Conservation (phyloP, 2,329 filamentous ascomycete genomes). For the Coniochaeta prunicola region DNA sequence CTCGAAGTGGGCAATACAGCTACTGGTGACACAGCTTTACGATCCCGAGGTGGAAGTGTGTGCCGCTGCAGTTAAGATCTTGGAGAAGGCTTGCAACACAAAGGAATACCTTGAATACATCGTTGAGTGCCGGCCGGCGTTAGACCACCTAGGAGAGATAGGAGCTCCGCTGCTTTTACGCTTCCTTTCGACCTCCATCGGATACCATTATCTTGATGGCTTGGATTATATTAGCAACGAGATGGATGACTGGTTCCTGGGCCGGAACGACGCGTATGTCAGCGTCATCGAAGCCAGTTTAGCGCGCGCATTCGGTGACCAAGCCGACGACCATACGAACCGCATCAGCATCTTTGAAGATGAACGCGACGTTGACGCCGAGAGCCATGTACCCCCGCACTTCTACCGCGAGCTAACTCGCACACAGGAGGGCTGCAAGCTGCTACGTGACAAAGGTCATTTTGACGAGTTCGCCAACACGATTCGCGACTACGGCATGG, state of each 20-base stretch:
- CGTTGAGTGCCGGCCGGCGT: constrained; percentile 86
- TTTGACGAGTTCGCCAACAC: constrained; percentile 90
- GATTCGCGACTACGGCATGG: constrained; percentile 80
- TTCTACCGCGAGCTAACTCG: constrained; percentile 95
- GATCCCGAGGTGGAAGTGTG: constrained; percentile 97
- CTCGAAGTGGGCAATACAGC: constrained; percentile 91
- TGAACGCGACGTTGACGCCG: constrained; percentile 44
- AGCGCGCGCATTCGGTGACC: constrained; percentile 72
- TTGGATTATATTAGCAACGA: constrained; percentile 98
- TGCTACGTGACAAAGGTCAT: constrained; percentile 88
- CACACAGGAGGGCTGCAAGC: constrained; percentile 83
- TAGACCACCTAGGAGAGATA: constrained; percentile 95
- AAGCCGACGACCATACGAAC: constrained; percentile 49
- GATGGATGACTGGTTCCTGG: constrained; percentile 99
- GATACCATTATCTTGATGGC: constrained; percentile 94
- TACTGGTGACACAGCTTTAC: constrained; percentile 97
- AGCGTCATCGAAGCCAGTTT: constrained; percentile 91
- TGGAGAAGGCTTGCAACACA: constrained; percentile 95
- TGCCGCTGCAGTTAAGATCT: constrained; percentile 89
- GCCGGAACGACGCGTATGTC: constrained; percentile 94
- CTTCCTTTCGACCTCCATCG: constrained; percentile 91
- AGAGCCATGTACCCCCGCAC: constrained; percentile 78
- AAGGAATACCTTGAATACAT: constrained; percentile 90
- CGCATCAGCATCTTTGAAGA: constrained; percentile 53
- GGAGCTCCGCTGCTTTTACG: constrained; percentile 86